These are phyloP conservation scores for Vickermania ingenoplastis DNA, from an alignment of 208 protist genomes.

Conservation along the genomic window DNA sequence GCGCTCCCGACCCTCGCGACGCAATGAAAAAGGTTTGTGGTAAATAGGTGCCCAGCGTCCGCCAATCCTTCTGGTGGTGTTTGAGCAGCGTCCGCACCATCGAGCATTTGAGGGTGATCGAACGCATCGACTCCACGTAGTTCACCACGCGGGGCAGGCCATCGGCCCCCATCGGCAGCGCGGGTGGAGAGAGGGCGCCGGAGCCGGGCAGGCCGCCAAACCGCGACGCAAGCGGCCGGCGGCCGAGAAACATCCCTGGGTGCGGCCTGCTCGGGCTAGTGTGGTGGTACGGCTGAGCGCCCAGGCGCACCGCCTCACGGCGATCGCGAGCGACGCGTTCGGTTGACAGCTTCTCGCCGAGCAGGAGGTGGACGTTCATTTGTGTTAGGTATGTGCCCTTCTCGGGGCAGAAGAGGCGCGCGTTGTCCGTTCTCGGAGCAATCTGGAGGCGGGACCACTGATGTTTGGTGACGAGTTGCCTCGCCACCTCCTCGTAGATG, in stretches of 20 bases:
- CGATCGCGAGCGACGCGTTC: conserved; percentile 40
- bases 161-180: conserved; percentile 41
- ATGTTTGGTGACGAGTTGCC: conserved; percentile 43
- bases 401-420: conserved; percentile 22
- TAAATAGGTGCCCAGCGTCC: conserved; percentile 39
- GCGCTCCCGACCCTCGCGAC: conserved; percentile 18
- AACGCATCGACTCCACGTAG: conserved; percentile 57
- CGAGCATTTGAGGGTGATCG: conserved; percentile 64
- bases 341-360: conserved; percentile 58
- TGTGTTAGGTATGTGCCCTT: conserved; percentile 19
- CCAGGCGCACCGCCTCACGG: conserved; percentile 7
- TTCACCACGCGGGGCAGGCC: conserved; percentile 41
- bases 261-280: background rate
- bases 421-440: conserved; percentile 10
- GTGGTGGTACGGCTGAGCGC: background rate
- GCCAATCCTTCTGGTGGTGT: conserved; percentile 50
- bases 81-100: conserved; percentile 72
- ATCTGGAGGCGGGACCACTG: conserved; percentile 33
- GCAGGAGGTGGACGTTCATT: conserved; percentile 41
- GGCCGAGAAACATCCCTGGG: background rate
- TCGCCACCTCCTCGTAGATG: conserved; percentile 66
- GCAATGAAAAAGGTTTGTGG: conserved; percentile 53
- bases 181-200: background rate
- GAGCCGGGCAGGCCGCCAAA: background rate
- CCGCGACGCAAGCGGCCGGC: background rate